These are phyloP conservation scores for Scytalidium sp. DNA, from an alignment of 2,329 filamentous ascomycete genomes.

Conservation along the genomic window DNA sequence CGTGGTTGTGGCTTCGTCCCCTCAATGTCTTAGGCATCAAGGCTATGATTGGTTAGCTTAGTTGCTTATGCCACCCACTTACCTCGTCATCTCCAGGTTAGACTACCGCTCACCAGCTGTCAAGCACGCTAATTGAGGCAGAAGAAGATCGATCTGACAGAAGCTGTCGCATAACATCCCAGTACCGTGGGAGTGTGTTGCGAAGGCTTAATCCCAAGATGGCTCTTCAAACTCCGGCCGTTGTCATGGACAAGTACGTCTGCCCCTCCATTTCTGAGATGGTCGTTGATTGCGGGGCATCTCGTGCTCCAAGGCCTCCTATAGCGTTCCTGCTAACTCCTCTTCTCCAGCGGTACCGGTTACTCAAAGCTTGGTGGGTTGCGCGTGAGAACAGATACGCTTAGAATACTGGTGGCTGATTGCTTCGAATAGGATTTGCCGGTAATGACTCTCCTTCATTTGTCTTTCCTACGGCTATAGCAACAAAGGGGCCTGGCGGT, in stretches of 20 bases:
- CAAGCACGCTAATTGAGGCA: neutral
- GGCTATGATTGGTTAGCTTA: slow-evolving; percentile 10
- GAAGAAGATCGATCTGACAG: neutral
- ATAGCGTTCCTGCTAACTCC: slow-evolving; percentile 16
- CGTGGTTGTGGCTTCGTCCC: no score
- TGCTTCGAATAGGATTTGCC: slow-evolving; percentile 72
- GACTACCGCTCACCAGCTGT: neutral
- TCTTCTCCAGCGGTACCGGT: slow-evolving; percentile 80
- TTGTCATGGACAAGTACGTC: slow-evolving; percentile 99
- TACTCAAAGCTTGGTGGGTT: slow-evolving; percentile 94
- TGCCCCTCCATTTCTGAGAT: slow-evolving; percentile 26
- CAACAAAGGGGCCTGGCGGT: slow-evolving; percentile 78
- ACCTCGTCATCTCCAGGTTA: slow-evolving; percentile 10
- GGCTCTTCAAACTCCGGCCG: slow-evolving; percentile 98
- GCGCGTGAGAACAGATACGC: neutral
- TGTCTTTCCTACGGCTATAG: slow-evolving; percentile 98
- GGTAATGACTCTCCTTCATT: slow-evolving; percentile 99
- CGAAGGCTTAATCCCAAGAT: slow-evolving; percentile 50
- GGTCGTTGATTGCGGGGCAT: slow-evolving; percentile 2
- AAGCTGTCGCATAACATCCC: slow-evolving; percentile 26
- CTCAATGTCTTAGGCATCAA: neutral
- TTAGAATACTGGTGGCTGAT: neutral
- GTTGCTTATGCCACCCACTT: slow-evolving; percentile 11
- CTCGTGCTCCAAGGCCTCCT: neutral
- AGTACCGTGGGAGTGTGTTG: slow-evolving; percentile 19